Evolutionary conservation across 495 filamentous ascomycete genomes (phyloP).

Genomic region (Cercophora newfieldiana): DNA sequence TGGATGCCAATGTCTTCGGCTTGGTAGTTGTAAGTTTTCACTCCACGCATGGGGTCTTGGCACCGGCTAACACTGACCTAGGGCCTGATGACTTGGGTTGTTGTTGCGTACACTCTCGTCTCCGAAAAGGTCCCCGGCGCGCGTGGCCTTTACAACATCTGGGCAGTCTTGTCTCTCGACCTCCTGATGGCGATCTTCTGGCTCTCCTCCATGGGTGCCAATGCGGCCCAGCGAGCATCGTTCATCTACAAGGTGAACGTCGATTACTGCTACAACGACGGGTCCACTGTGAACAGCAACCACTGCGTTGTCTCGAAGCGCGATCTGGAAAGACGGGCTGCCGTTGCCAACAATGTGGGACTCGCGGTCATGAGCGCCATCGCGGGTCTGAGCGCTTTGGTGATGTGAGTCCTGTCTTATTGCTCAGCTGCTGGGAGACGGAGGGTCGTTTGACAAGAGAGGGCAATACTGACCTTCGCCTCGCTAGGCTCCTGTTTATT

Average conservation of each 20-base stretch:
- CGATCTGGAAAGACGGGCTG: conserved; percentile 27
- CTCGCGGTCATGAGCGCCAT: conserved; percentile 40
- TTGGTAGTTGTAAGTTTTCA: conserved; percentile 42
- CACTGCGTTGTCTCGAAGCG: conserved; percentile 35
- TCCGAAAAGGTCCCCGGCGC: conserved; percentile 41
- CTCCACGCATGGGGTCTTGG: neutral
- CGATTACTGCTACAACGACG: conserved; percentile 38
- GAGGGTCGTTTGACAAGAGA: neutral
- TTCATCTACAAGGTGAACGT: conserved; percentile 38
- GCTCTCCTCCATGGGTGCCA: conserved; percentile 48
- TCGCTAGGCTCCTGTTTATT: conserved; percentile 44
- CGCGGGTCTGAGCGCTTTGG: conserved; percentile 46
- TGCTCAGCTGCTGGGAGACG: neutral
- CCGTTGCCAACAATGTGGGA: conserved; percentile 29
- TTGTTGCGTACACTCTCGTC: conserved; percentile 42
- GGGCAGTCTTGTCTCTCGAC: conserved; percentile 48
- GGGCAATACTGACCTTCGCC: neutral
- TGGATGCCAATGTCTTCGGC: conserved; percentile 32
- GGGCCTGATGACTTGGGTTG: conserved; percentile 49
- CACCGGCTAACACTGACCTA: conserved; percentile 15
- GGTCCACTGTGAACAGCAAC: conserved; percentile 38
- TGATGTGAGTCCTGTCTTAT: conserved; percentile 28
- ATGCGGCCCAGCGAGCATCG: conserved; percentile 40
- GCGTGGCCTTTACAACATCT: conserved; percentile 44
- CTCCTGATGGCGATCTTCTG: conserved; percentile 48